Evolutionary conservation across 2,329 filamentous ascomycete genomes (phyloP).

Genomic region (Aspergillus carbonarius): DNA sequence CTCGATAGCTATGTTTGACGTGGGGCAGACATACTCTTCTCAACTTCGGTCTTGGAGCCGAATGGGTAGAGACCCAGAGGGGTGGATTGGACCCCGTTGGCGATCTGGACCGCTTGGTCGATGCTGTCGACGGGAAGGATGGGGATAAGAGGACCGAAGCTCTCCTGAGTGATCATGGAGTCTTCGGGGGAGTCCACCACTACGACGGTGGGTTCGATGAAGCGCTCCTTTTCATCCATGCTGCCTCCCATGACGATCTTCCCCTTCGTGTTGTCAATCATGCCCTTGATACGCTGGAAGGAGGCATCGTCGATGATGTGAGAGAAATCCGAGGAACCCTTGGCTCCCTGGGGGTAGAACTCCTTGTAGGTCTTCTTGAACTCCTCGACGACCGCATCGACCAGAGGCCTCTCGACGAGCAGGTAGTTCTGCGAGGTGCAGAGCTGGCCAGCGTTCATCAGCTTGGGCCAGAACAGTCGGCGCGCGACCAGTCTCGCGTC

Average conservation of each 20-base stretch:
- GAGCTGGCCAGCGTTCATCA: slow-evolving; percentile 81
- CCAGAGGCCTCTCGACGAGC: slow-evolving; percentile 72
- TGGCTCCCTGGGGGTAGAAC: slow-evolving; percentile 81
- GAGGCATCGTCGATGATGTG: slow-evolving; percentile 78
- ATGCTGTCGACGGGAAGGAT: slow-evolving; percentile 75
- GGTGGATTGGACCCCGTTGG: slow-evolving; percentile 77
- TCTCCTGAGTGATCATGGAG: slow-evolving; percentile 76
- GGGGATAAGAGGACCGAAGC: slow-evolving; percentile 88
- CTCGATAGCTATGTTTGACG: background rate
- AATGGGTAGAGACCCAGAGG: slow-evolving; percentile 84
- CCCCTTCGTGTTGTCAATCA: slow-evolving; percentile 82
- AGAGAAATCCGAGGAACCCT: slow-evolving; percentile 72
- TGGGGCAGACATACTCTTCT: slow-evolving; percentile 60
- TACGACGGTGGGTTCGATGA: slow-evolving; percentile 93
- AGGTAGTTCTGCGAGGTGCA: slow-evolving; percentile 94
- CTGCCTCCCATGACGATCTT: slow-evolving; percentile 84
- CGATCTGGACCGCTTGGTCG: slow-evolving; percentile 81
- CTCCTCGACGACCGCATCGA: slow-evolving; percentile 70
- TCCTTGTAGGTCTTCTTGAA: slow-evolving; percentile 69
- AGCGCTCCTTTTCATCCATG: slow-evolving; percentile 75
- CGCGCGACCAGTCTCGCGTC: slow-evolving; percentile 78
- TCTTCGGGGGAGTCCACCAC: slow-evolving; percentile 73
- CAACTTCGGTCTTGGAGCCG: slow-evolving; percentile 74
- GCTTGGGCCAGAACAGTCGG: slow-evolving; percentile 85
- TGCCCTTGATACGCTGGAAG: slow-evolving; percentile 80